Conservation (phyloP, 2,329 filamentous ascomycete species). For the Triangularia verruculosa region DNA sequence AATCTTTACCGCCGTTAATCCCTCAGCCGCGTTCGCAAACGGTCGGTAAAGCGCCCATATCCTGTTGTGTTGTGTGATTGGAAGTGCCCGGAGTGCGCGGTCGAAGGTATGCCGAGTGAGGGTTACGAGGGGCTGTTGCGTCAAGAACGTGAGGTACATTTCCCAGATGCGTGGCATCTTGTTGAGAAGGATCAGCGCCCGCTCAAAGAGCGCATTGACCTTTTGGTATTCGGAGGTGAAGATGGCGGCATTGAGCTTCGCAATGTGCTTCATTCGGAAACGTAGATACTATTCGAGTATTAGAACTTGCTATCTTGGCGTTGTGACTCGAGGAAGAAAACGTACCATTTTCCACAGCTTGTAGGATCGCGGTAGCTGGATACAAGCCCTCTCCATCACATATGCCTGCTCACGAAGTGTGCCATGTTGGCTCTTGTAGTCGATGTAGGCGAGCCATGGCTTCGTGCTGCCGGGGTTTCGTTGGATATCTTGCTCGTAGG, state of each 20-base stretch:
- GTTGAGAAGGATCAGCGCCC: conserved; percentile 87
- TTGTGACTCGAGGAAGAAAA: conserved; percentile 13
- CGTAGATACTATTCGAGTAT: conserved; percentile 66
- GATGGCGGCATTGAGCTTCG: conserved; percentile 76
- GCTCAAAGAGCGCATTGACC: conserved; percentile 91
- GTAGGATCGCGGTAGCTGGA: conserved; percentile 87
- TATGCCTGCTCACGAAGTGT: conserved; percentile 79
- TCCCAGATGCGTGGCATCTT: conserved; percentile 99
- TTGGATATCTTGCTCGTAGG: conserved; percentile 94
- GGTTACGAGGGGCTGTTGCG: conserved; percentile 88
- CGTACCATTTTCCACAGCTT: conserved; percentile 94
- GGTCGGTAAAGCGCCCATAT: conserved; percentile 91
- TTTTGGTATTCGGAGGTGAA: conserved; percentile 82
- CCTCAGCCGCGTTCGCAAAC: conserved; percentile 87
- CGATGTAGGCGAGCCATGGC: conserved; percentile 92
- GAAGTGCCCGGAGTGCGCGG: conserved; percentile 83
- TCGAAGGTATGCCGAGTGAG: conserved; percentile 86
- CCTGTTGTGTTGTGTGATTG: conserved; percentile 90
- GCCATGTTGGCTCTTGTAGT: conserved; percentile 86
- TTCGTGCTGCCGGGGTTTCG: conserved; percentile 82
- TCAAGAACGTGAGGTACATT: conserved; percentile 88
- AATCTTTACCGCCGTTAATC: conserved; percentile 85
- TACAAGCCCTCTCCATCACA: conserved; percentile 86
- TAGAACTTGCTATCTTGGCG: conserved; percentile 8
- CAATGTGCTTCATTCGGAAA: conserved; percentile 77